A percentile compares a stretch with the other conserved stretches of the same genome.
phyloP scores from a whole-genome alignment of 2,329 filamentous ascomycete species.

The Harringtonia aguacate region DNA sequence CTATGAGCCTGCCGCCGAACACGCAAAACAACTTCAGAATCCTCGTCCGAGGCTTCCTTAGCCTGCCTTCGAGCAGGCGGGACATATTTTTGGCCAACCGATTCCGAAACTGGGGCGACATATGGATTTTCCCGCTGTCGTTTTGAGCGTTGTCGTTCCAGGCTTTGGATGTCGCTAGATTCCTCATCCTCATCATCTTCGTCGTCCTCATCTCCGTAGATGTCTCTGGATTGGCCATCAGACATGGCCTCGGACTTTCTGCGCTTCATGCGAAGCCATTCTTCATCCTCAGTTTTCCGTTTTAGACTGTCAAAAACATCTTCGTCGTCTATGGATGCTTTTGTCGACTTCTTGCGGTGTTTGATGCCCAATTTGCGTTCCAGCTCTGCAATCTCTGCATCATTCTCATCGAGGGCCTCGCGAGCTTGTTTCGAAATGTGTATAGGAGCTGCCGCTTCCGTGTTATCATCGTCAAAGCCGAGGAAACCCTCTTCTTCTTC shows the following conservation, averaged over 20 bases:
- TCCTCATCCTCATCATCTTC: constrained; percentile 15
- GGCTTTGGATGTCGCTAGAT: background rate
- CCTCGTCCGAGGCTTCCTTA: constrained; percentile 18
- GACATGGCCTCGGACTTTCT: constrained; percentile 29
- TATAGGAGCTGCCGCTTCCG: constrained; percentile 9
- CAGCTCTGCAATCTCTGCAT: constrained; percentile 76
- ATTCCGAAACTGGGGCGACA: constrained; percentile 52
- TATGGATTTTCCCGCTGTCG: constrained; percentile 69
- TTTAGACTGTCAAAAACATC: constrained; percentile 47
- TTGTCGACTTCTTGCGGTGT: constrained; percentile 61
- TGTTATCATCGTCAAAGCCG: constrained; percentile 3
- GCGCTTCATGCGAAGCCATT: constrained; percentile 50
- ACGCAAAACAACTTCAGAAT: constrained; percentile 56
- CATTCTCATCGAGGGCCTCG: constrained; percentile 64
- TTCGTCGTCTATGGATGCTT: constrained; percentile 49
- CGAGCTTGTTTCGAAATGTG: constrained; percentile 30
- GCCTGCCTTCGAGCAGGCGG: constrained; percentile 71
- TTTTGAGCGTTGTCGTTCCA: constrained; percentile 5
- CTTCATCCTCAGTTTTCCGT: constrained; percentile 43
- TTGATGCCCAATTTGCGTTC: constrained; percentile 83
- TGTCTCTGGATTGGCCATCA: constrained; percentile 14
- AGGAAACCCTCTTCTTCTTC: constrained; percentile 16
- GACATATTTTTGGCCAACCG: constrained; percentile 60
- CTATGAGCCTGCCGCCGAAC: constrained; percentile 77
- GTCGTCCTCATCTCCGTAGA: constrained; percentile 16